These are phyloP conservation scores for Neoarthrinium moseri DNA, from an alignment of 2,329 filamentous ascomycete genomes.

Conservation along the genomic window DNA sequence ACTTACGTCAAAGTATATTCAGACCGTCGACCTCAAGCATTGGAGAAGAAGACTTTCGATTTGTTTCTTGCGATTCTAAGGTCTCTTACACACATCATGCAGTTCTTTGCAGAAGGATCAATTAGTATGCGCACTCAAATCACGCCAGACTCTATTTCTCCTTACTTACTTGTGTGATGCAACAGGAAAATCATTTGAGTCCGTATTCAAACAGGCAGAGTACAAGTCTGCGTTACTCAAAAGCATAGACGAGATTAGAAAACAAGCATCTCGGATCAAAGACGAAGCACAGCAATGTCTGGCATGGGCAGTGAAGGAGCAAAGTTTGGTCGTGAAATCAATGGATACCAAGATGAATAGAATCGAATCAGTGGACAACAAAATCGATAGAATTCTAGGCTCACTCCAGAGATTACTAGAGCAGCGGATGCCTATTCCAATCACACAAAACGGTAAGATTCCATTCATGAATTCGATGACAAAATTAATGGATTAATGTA, in stretches of 20 bases:
- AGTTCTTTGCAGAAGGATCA: conserved; percentile 6
- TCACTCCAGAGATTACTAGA: background rate
- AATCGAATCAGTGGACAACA: background rate
- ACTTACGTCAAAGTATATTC: background rate
- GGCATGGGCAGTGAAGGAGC: background rate
- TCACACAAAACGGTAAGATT: no score
- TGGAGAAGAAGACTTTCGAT: conserved; percentile 1
- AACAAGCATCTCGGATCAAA: background rate
- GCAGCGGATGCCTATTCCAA: no score
- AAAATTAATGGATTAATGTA: no score
- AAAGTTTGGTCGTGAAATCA: background rate
- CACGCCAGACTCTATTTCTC: no score
- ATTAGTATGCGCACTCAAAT: background rate
- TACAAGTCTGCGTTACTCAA: background rate
- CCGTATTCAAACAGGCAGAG: background rate
- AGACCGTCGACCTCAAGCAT: background rate
- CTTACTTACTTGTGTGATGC: no score
- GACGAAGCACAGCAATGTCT: conserved; percentile 4
- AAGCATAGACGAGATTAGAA: conserved; percentile 3
- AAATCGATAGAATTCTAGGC: no score
- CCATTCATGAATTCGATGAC: background rate
- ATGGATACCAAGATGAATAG: background rate
- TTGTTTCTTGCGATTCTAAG: conserved; percentile 3
- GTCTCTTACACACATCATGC: conserved; percentile 5
- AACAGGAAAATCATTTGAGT: background rate